Percentiles rank a stretch among this genome's conserved stretches.
phyloP scores from a whole-genome alignment of 2,329 filamentous ascomycete species.

The Hypomyces perniciosus region DNA sequence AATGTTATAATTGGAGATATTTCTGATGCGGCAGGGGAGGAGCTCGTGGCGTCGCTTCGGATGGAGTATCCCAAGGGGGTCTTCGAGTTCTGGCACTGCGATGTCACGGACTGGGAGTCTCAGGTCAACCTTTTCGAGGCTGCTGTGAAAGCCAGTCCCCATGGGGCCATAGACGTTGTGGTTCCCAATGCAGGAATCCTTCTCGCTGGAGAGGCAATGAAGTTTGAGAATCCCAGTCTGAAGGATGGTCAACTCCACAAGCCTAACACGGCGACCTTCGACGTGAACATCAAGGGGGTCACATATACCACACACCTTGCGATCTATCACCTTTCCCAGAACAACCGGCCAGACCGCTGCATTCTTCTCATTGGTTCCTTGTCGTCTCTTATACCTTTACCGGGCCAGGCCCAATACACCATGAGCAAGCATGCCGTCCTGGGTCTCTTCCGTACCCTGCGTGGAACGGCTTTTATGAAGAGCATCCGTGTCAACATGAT shows the following conservation, averaged over 20 bases:
- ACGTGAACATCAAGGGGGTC: conserved; percentile 59
- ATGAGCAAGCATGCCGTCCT: conserved; percentile 61
- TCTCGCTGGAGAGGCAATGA: conserved; percentile 20
- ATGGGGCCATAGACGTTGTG: conserved; percentile 54
- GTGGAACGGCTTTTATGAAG: conserved; percentile 37
- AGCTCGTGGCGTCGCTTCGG: conserved; percentile 48
- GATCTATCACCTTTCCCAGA: conserved; percentile 36
- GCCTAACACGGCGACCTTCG: conserved; percentile 48
- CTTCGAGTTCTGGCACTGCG: conserved; percentile 53
- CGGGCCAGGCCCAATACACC: conserved; percentile 47
- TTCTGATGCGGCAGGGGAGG: conserved; percentile 46
- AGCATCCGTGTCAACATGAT: conserved; percentile 59
- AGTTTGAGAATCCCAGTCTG: conserved; percentile 43
- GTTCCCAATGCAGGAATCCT: conserved; percentile 63
- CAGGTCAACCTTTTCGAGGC: conserved; percentile 59
- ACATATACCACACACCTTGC: conserved; percentile 61
- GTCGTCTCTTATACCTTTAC: conserved; percentile 45
- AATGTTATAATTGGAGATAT: conserved; percentile 60
- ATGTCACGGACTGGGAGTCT: conserved; percentile 60
- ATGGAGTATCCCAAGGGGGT: conserved; percentile 31
- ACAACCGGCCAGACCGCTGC: conserved; percentile 43
- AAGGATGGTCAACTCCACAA: conserved; percentile 35
- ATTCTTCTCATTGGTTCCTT: conserved; percentile 58
- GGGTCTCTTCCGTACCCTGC: conserved; percentile 56
- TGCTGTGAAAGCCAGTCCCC: conserved; percentile 47